These are phyloP conservation scores for Orbilia brochopaga DNA, from an alignment of 2,329 filamentous ascomycete genomes.

Conservation along the genomic window DNA sequence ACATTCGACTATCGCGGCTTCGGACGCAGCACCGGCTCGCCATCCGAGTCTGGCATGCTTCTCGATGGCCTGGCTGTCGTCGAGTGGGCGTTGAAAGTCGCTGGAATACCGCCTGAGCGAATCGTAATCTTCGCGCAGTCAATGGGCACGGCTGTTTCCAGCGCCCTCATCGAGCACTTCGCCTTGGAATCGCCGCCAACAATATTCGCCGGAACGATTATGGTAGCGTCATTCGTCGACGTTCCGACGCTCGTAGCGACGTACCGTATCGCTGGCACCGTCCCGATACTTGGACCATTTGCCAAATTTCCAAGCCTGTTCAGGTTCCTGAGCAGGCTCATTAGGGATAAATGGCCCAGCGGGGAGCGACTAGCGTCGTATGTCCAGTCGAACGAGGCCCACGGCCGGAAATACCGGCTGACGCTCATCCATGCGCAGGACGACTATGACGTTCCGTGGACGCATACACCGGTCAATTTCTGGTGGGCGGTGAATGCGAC, in stretches of 20 bases:
- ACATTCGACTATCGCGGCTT: slow-evolving; percentile 70
- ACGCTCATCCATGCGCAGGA: slow-evolving; percentile 64
- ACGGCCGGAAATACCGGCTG: slow-evolving; percentile 59
- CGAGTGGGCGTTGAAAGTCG: slow-evolving; percentile 64
- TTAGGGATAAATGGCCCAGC: slow-evolving; percentile 63
- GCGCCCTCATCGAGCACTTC: slow-evolving; percentile 61
- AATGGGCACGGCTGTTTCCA: slow-evolving; percentile 64
- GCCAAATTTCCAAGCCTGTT: slow-evolving; percentile 61
- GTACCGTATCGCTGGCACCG: slow-evolving; percentile 65
- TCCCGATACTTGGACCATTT: slow-evolving; percentile 65
- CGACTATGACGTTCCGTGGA: slow-evolving; percentile 63
- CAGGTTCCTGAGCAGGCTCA: slow-evolving; percentile 61
- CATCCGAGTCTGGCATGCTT: slow-evolving; percentile 65
- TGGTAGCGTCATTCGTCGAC: slow-evolving; percentile 67
- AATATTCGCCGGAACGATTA: slow-evolving; percentile 64
- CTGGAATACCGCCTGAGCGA: slow-evolving; percentile 63
- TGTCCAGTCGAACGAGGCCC: slow-evolving; percentile 58
- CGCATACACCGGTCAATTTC: slow-evolving; percentile 63
- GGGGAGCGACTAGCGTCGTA: slow-evolving; percentile 62
- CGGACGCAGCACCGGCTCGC: slow-evolving; percentile 63
- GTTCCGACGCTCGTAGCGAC: slow-evolving; percentile 64
- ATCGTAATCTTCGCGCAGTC: slow-evolving; percentile 69
- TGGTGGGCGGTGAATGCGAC: slow-evolving; percentile 66
- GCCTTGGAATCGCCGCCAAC: slow-evolving; percentile 59
- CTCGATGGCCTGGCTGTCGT: slow-evolving; percentile 64